Evolutionary conservation across 192 early-diverging fungal genomes (phyloP).

Genomic region (Coemansia sp.): DNA sequence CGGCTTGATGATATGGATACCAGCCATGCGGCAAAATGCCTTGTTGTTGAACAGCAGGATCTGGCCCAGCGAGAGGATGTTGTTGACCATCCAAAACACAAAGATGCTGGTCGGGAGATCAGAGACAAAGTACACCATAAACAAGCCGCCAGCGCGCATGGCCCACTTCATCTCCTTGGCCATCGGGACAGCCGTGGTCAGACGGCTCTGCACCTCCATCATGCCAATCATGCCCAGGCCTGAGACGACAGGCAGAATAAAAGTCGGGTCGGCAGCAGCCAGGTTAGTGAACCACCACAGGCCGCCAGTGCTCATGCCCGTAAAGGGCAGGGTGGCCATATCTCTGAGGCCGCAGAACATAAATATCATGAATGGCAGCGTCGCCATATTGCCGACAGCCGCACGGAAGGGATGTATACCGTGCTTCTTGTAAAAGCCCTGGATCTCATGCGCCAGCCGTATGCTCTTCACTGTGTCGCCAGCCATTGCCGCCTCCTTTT

Average conservation of each 20-base stretch:
- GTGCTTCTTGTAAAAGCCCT: constrained; percentile 60
- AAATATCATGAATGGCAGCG: constrained; percentile 78
- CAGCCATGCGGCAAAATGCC: constrained; percentile 57
- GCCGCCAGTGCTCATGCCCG: constrained; percentile 77
- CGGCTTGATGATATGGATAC: constrained; percentile 58
- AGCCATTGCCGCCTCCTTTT: constrained; percentile 57
- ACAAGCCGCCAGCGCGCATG: constrained; percentile 50
- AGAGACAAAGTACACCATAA: constrained; percentile 52
- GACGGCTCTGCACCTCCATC: constrained; percentile 60
- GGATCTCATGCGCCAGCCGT: constrained; percentile 59
- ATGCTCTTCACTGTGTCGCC: constrained; percentile 60
- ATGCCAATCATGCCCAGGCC: constrained; percentile 67
- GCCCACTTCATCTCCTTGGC: constrained; percentile 38
- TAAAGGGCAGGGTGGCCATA: constrained; percentile 80
- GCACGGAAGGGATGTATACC: constrained; percentile 66
- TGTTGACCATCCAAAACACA: constrained; percentile 83
- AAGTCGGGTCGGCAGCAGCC: constrained; percentile 75
- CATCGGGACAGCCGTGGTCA: constrained; percentile 25
- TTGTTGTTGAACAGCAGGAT: constrained; percentile 61
- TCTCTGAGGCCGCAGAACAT: constrained; percentile 80
- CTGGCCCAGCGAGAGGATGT: constrained; percentile 70
- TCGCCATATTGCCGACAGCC: constrained; percentile 62
- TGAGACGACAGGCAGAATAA: constrained; percentile 76
- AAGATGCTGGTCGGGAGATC: constrained; percentile 66
- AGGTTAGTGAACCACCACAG: constrained; percentile 84